Conservation (phyloP, 2,329 filamentous ascomycete species). For the Colletotrichum sp. region DNA sequence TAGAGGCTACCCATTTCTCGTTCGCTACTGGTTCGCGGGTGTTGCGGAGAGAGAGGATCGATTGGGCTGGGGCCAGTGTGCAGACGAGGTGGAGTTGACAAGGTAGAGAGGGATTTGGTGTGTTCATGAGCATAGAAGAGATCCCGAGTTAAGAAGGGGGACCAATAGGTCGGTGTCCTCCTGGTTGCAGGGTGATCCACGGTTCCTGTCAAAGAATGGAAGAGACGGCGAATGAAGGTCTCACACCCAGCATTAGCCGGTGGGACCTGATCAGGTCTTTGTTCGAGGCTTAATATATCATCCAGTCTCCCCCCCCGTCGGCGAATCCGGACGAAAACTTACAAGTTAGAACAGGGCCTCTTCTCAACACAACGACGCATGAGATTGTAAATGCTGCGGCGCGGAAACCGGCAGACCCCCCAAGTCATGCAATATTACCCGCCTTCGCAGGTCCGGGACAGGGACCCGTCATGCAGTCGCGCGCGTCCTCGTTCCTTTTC, state of each 20-base stretch:
- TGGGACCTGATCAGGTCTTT: neutral
- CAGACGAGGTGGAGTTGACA: neutral
- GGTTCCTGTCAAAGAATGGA: neutral
- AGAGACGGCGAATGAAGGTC: neutral
- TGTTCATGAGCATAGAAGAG: neutral
- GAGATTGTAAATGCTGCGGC: neutral
- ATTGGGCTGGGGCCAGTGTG: neutral
- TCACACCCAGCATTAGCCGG: neutral
- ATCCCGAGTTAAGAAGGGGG: neutral
- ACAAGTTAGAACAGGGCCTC: neutral
- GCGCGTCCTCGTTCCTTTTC: slow-evolving; percentile 1
- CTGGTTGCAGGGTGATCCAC: neutral
- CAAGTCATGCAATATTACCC: neutral
- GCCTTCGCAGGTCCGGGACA: neutral
- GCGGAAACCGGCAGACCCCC: slow-evolving; percentile 3
- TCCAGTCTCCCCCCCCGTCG: neutral
- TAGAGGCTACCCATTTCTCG: slow-evolving; percentile 8
- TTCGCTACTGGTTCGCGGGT: neutral
- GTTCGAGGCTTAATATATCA: neutral
- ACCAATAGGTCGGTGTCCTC: neutral
- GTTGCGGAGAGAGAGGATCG: neutral
- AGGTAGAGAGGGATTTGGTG: neutral
- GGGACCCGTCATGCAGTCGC: slow-evolving; percentile 3
- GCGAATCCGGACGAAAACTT: neutral
- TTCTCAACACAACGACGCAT: neutral